These are phyloP conservation scores for Abrus precatorius DNA, from an alignment of 306 rosid species.

Conservation along the genomic window DNA sequence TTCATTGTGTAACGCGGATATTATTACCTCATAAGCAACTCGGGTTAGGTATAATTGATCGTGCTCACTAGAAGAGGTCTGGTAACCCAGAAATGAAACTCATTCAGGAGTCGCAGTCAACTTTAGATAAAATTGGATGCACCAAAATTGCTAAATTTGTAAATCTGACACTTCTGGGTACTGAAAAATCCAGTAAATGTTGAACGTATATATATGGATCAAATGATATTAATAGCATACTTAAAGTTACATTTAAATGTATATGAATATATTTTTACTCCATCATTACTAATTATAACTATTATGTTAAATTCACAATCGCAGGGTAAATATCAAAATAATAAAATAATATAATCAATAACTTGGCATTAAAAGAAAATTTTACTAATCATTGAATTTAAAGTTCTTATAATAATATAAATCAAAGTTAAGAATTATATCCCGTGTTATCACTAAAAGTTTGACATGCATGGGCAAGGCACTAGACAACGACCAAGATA, in stretches of 20 bases:
- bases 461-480: neutral
- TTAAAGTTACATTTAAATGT: too few relatives aligned
- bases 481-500: neutral
- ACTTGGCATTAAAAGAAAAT: too few relatives aligned
- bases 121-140: neutral
- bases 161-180: neutral
- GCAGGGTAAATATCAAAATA: too few relatives aligned
- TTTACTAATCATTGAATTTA: too few relatives aligned
- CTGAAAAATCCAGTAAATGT: neutral
- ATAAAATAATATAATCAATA: too few relatives aligned
- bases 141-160: slow-evolving; percentile 19
- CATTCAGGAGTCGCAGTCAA: neutral
- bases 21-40: neutral
- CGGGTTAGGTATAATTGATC: slow-evolving; percentile 15
- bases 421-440: neutral
- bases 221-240: too few relatives aligned
- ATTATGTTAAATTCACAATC: too few relatives aligned
- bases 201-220: neutral
- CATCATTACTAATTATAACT: too few relatives aligned
- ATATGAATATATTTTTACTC: too few relatives aligned
- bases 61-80: neutral
- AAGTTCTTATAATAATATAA: too few relatives aligned
- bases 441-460: neutral
- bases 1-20: neutral
- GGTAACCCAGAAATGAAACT: slow-evolving; percentile 12